A percentile compares a stretch with the other conserved stretches of the same genome.
phyloP scores from a whole-genome alignment of 306 rosid species.

The Cercis canadensis region DNA sequence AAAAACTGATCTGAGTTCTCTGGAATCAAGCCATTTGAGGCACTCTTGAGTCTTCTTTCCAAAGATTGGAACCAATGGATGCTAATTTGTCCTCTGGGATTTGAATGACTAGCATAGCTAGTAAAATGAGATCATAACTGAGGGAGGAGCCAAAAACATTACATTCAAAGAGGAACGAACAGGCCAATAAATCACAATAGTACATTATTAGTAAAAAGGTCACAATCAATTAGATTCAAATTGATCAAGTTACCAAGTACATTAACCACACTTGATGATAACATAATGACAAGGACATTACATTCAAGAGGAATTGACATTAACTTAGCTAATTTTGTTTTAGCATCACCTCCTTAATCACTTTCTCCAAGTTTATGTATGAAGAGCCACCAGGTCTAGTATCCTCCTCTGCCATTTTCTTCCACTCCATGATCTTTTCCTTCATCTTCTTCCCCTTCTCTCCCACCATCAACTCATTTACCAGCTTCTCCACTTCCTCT shows the following conservation, averaged over 20 bases:
- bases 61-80: slow-evolving; percentile 15
- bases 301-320: neutral
- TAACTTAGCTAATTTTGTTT: neutral
- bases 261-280: no score
- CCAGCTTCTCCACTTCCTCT: slow-evolving; percentile 47
- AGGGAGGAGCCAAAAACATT: no score
- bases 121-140: no score
- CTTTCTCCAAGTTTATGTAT: no score
- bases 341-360: slow-evolving; percentile 9
- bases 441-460: slow-evolving; percentile 57
- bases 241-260: no score
- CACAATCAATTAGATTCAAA: no score
- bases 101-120: neutral
- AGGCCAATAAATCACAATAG: no score
- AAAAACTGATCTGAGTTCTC: slow-evolving; percentile 7
- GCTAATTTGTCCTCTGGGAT: neutral
- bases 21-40: slow-evolving; percentile 29
- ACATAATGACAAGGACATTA: no score
- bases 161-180: no score
- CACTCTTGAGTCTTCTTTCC: slow-evolving; percentile 25
- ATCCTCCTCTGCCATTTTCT: slow-evolving; percentile 42
- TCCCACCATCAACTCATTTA: slow-evolving; percentile 67
- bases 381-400: no score
- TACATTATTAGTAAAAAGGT: no score
- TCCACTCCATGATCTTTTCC: slow-evolving; percentile 54